Conservation (phyloP, 2,329 filamentous ascomycete species). For the Myriosclerotinia duriaeana region DNA sequence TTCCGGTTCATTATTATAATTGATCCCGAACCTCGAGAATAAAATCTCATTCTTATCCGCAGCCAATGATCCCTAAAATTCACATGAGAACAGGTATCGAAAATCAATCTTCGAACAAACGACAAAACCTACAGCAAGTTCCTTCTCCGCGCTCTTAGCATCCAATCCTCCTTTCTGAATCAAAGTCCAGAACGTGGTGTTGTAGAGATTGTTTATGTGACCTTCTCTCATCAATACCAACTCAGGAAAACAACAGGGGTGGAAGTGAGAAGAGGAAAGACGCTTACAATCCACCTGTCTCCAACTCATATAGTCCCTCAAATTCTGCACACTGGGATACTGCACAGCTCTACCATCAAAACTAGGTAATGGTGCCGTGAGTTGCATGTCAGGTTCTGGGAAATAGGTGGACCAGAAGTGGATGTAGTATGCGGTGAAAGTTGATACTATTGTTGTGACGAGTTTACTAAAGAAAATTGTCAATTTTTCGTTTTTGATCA, state of each 20-base stretch:
- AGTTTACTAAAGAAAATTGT: conserved; percentile 80
- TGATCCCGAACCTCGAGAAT: conserved; percentile 84
- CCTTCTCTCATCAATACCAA: conserved; percentile 49
- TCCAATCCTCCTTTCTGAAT: conserved; percentile 75
- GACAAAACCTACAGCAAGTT: conserved; percentile 61
- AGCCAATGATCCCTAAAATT: conserved; percentile 71
- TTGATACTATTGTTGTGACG: conserved; percentile 85
- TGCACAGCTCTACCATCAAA: conserved; percentile 91
- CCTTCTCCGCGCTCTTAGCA: conserved; percentile 75
- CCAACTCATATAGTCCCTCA: conserved; percentile 96
- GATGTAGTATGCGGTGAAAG: conserved; percentile 89
- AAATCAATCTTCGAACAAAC: background rate
- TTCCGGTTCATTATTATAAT: conserved; percentile 95
- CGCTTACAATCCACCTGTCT: conserved; percentile 86
- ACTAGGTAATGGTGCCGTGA: conserved; percentile 75
- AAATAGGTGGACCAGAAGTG: conserved; percentile 78
- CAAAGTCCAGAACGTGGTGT: conserved; percentile 92
- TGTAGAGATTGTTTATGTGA: conserved; percentile 98
- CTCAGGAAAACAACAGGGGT: too few species aligned
- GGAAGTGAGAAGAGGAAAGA: conserved; percentile 22
- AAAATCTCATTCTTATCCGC: conserved; percentile 95
- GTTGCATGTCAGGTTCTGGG: conserved; percentile 62
- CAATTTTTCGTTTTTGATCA: background rate
- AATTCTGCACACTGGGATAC: conserved; percentile 78
- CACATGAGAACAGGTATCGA: background rate